phyloP scores from a whole-genome alignment of 306 rosid species.

The Trifolium repens region DNA sequence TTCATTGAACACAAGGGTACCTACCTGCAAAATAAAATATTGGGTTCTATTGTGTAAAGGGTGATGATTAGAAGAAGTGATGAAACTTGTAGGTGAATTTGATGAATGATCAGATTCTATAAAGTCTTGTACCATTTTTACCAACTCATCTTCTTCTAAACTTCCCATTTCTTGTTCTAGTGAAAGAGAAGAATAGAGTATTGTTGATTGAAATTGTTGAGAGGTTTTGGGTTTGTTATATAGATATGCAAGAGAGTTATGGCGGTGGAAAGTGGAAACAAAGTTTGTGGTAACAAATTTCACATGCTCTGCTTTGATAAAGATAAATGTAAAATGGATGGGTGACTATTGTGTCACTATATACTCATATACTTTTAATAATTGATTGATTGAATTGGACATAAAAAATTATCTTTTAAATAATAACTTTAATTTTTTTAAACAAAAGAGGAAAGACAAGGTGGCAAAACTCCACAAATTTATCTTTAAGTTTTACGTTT shows the following conservation, averaged over 20 bases:
- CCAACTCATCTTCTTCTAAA: slow-evolving; percentile 65
- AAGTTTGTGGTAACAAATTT: slow-evolving; percentile 19
- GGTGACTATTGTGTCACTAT: slow-evolving; percentile 15
- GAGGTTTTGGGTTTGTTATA: slow-evolving; percentile 18
- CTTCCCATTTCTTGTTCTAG: slow-evolving; percentile 52
- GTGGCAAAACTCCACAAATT: no score
- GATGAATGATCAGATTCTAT: slow-evolving; percentile 64
- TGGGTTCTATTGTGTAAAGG: slow-evolving; percentile 47
- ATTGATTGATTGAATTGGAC: no score
- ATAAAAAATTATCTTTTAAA: no score
- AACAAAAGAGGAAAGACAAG: no score
- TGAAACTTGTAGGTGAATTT: slow-evolving; percentile 23
- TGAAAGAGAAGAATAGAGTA: slow-evolving; percentile 31
- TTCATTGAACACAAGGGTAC: background rate
- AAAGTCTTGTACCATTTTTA: slow-evolving; percentile 72
- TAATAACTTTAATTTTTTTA: no score
- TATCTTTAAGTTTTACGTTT: no score
- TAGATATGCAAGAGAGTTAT: background rate
- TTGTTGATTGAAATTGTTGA: background rate
- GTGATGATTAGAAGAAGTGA: slow-evolving; percentile 48
- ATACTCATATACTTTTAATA: background rate
- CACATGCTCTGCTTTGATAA: background rate
- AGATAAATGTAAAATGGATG: slow-evolving; percentile 10
- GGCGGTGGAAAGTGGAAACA: slow-evolving; percentile 47
- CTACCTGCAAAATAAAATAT: slow-evolving; percentile 58